Conservation (phyloP, 106 monocot species). For the Acorus gramineus region DNA sequence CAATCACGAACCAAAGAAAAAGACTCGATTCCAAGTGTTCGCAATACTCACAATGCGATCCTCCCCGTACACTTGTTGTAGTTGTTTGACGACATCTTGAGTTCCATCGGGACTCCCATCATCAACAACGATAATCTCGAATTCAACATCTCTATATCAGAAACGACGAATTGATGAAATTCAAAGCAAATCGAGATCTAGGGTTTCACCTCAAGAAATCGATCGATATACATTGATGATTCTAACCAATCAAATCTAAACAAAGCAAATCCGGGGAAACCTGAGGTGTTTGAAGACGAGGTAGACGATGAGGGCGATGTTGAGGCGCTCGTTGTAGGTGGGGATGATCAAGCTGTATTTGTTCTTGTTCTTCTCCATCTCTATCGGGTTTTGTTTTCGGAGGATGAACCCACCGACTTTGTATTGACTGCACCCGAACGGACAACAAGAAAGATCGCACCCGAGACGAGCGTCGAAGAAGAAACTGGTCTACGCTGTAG, state of each 20-base stretch:
- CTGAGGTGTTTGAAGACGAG: slow-evolving; percentile 93
- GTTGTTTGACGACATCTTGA: slow-evolving; percentile 87
- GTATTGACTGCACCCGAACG: too few relatives aligned
- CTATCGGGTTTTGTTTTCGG: too few relatives aligned
- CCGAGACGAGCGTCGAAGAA: too few relatives aligned
- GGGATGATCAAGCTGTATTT: slow-evolving; percentile 96
- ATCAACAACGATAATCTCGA: slow-evolving; percentile 94
- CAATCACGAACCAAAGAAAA: too few relatives aligned
- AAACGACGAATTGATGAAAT: background rate
- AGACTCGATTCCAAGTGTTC: background rate
- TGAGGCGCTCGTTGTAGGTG: slow-evolving; percentile 95
- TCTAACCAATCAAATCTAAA: background rate
- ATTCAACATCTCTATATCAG: slow-evolving; percentile 56
- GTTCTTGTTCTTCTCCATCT: slow-evolving; percentile 17
- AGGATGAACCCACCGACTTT: too few relatives aligned
- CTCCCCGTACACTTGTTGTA: slow-evolving; percentile 87
- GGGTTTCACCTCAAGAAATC: background rate
- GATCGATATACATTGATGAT: too few relatives aligned
- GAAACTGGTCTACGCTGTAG: too few relatives aligned
- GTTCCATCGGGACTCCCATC: slow-evolving; percentile 99
- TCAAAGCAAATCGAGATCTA: background rate
- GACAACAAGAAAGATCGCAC: too few relatives aligned
- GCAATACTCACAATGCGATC: slow-evolving; percentile 61
- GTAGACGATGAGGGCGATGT: slow-evolving; percentile 78
- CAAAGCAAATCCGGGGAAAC: slow-evolving; percentile 12